phyloP scores from a whole-genome alignment of 129 eudicot genomes.

The Chrysanthemum lavandulifolium region DNA sequence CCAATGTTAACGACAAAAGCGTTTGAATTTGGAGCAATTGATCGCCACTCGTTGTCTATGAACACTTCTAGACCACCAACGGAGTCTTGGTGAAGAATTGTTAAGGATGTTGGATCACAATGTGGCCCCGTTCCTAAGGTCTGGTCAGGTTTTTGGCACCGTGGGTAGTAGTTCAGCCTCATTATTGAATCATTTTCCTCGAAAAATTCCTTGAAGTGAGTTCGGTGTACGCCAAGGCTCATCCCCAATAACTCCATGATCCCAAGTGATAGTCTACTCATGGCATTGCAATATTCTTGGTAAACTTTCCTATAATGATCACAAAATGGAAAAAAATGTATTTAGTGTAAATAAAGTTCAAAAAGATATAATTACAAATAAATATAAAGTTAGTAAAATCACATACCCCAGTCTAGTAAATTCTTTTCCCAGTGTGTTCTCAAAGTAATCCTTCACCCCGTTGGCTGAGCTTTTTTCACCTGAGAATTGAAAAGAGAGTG shows the following conservation, averaged over 20 bases:
- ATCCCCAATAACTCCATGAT: constrained; percentile 72
- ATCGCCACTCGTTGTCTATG: constrained; percentile 59
- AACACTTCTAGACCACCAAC: constrained; percentile 74
- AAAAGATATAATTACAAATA: not conserved
- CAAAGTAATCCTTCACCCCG: constrained; percentile 51
- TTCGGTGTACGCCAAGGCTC: constrained; percentile 54
- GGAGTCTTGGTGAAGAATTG: constrained; percentile 68
- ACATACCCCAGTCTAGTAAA: constrained; percentile 49
- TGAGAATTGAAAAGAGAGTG: constrained; percentile 55
- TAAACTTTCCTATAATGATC: constrained; percentile 41
- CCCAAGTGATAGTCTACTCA: constrained; percentile 60
- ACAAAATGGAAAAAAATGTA: not conserved
- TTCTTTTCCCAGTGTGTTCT: constrained; percentile 46
- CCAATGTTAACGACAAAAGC: constrained; percentile 64
- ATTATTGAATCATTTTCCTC: constrained; percentile 55
- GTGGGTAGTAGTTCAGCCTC: constrained; percentile 74
- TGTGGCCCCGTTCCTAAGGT: constrained; percentile 79
- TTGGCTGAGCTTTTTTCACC: constrained; percentile 37
- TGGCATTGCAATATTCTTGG: constrained; percentile 61
- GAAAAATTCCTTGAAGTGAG: constrained; percentile 46
- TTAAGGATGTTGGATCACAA: constrained; percentile 69
- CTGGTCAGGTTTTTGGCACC: constrained; percentile 60
- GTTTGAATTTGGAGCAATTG: constrained; percentile 44
- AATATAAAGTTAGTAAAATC: not conserved
- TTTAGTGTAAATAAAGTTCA: not conserved